These are phyloP conservation scores for Eucalyptus globulus DNA, from an alignment of 345 rosid species.

Conservation along the genomic window DNA sequence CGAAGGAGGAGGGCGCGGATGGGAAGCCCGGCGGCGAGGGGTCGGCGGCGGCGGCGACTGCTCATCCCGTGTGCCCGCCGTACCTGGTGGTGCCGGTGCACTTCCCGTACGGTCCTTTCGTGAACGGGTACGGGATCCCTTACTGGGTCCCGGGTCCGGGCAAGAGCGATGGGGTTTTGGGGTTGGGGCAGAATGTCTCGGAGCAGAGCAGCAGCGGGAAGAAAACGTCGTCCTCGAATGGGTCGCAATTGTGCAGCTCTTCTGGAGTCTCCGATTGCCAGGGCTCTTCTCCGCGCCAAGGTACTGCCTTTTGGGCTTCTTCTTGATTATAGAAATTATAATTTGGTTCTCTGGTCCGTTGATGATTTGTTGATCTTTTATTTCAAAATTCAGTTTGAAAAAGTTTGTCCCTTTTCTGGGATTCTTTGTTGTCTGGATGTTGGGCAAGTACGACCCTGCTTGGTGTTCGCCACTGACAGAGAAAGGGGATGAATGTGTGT, in stretches of 20 bases:
- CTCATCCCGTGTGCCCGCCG: background rate
- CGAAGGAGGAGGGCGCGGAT: background rate
- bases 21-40: background rate
- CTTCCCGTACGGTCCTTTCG: background rate
- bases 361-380: background rate
- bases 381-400: background rate
- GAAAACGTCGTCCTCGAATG: slow-evolving; percentile 4
- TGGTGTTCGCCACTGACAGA: background rate
- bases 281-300: slow-evolving; percentile 26
- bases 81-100: slow-evolving; percentile 3
- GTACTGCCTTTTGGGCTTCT: background rate
- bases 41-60: background rate
- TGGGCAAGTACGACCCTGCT: background rate
- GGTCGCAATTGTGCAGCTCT: slow-evolving; percentile 25
- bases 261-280: slow-evolving; percentile 26
- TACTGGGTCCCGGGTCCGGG: background rate
- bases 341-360: background rate
- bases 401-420: background rate
- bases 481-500: background rate
- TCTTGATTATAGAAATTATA: background rate
- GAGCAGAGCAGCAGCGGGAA: slow-evolving; percentile 14
- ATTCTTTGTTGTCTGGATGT: background rate
- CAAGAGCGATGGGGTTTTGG: background rate
- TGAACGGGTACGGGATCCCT: slow-evolving; percentile 3
- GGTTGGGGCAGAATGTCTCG: slow-evolving; percentile 1